These are phyloP conservation scores for Petunia hybrid DNA, from an alignment of 305 asterid genomes.

Conservation along the genomic window DNA sequence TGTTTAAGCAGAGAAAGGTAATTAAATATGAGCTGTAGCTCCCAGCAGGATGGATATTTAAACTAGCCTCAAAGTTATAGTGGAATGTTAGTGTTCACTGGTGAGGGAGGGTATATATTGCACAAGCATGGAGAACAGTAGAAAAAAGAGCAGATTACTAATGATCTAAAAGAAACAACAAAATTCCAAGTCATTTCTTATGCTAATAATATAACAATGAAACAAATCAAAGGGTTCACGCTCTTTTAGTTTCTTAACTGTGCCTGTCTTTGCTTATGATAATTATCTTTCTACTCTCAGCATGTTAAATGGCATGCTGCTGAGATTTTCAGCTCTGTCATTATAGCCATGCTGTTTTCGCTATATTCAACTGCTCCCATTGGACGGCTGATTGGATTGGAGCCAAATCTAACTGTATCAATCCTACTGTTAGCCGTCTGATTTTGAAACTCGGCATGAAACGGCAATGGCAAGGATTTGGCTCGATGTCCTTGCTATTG, in stretches of 20 bases:
- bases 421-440: no score
- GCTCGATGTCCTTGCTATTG: no score
- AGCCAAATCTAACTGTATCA: conserved; percentile 73
- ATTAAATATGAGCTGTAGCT: background rate
- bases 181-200: no score
- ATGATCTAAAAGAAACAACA: no score
- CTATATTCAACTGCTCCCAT: conserved; percentile 86
- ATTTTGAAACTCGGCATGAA: no score
- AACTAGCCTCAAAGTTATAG: background rate
- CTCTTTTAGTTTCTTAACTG: conserved; percentile 13
- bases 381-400: conserved; percentile 86
- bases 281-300: conserved; percentile 48
- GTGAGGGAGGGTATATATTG: background rate
- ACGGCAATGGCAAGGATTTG: no score
- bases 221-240: conserved; percentile 20
- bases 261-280: background rate
- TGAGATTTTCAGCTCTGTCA: conserved; percentile 90
- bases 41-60: background rate
- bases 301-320: conserved; percentile 97
- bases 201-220: no score
- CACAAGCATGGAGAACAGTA: conserved; percentile 8
- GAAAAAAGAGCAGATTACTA: no score
- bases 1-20: conserved; percentile 99
- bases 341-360: conserved; percentile 74
- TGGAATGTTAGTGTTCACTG: background rate